These are phyloP conservation scores for Phycomyces nitens DNA, from an alignment of 192 early-diverging fungal genomes.

Conservation along the genomic window DNA sequence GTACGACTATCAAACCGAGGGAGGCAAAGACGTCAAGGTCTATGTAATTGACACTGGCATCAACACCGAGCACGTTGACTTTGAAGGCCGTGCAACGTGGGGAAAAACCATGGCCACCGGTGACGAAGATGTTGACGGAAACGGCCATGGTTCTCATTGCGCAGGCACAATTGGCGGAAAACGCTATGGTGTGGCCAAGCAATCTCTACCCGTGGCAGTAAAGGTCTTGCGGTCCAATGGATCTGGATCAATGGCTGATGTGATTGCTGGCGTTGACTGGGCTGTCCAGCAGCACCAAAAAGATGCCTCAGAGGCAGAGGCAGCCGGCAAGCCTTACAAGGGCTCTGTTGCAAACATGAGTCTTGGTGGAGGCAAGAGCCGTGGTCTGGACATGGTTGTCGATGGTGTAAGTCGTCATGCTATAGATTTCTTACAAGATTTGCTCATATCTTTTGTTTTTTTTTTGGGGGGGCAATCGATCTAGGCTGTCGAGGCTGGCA, in stretches of 20 bases:
- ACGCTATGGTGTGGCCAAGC: constrained; percentile 87
- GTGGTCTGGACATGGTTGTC: constrained; percentile 81
- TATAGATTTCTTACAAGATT: background rate
- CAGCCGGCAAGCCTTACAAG: constrained; percentile 62
- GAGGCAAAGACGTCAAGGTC: constrained; percentile 80
- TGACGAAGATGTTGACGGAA: constrained; percentile 60
- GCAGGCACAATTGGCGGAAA: constrained; percentile 86
- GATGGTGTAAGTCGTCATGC: constrained; percentile 39
- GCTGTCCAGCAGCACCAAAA: constrained; percentile 57
- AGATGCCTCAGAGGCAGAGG: constrained; percentile 41
- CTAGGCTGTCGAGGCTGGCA: constrained; percentile 59
- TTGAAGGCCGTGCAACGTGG: constrained; percentile 86
- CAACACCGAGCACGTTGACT: constrained; percentile 78
- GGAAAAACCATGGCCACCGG: constrained; percentile 72
- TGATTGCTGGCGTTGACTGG: constrained; percentile 76
- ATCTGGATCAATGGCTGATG: constrained; percentile 79
- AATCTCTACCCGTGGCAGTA: constrained; percentile 79
- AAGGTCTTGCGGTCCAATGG: constrained; percentile 92
- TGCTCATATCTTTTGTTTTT: background rate
- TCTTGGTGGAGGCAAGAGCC: constrained; percentile 80
- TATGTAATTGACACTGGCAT: constrained; percentile 97
- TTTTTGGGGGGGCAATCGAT: constrained; percentile 36
- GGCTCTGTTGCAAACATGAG: constrained; percentile 93
- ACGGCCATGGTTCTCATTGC: constrained; percentile 86
- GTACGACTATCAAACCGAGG: constrained; percentile 65